These are phyloP conservation scores for Chloromonas sp. DNA, from an alignment of 163 green algal species.

Conservation along the genomic window DNA sequence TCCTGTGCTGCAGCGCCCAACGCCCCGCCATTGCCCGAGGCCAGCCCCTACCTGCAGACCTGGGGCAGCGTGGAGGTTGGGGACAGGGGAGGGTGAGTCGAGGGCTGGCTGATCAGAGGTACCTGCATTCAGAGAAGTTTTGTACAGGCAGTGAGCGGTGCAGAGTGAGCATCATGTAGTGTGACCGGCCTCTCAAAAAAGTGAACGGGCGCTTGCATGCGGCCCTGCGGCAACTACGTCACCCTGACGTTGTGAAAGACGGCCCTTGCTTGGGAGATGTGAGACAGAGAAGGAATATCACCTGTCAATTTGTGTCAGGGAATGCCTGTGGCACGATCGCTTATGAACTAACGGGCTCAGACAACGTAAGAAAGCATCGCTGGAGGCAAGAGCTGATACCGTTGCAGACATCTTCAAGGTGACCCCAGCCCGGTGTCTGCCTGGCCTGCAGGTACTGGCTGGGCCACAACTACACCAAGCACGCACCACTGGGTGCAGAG, in stretches of 20 bases:
- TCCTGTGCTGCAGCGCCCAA: slow-evolving; percentile 14
- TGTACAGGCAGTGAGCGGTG: neutral
- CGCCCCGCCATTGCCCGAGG: slow-evolving; percentile 43
- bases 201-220: neutral
- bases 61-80: slow-evolving; percentile 36
- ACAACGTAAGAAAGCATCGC: neutral
- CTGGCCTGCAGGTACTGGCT: slow-evolving; percentile 10
- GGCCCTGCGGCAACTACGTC: neutral
- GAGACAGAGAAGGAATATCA: too few species aligned
- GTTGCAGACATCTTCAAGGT: neutral
- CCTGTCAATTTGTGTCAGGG: too few species aligned
- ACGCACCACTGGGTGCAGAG: slow-evolving; percentile 7
- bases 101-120: neutral
- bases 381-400: neutral
- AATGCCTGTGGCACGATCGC: neutral
- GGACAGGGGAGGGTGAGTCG: slow-evolving; percentile 12
- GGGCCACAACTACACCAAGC: slow-evolving; percentile 3
- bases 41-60: slow-evolving; percentile 38
- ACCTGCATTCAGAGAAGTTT: neutral
- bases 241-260: too few species aligned
- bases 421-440: neutral
- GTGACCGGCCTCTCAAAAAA: neutral
- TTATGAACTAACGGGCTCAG: neutral
- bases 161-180: neutral
- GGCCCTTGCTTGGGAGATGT: too few species aligned